These are phyloP conservation scores for Plantago major DNA, from an alignment of 257 asterid genomes.

Conservation along the genomic window DNA sequence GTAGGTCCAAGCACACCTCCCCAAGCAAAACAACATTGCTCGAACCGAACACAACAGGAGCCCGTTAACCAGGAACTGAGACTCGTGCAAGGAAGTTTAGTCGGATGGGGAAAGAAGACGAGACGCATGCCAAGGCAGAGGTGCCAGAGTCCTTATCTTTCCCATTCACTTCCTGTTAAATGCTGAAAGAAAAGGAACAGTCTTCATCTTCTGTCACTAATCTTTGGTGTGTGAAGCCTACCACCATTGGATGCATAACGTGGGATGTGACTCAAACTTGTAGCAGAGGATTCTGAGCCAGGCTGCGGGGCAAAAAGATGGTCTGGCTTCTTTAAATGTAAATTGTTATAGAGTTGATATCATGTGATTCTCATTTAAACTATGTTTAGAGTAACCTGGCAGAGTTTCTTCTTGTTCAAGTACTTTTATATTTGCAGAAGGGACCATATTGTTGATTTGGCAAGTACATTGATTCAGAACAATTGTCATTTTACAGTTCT, in stretches of 20 bases:
- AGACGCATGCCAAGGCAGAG: slow-evolving; percentile 85
- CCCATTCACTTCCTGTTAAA: not conserved
- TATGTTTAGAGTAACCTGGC: not conserved
- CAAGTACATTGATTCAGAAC: not conserved
- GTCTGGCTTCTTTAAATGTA: not conserved
- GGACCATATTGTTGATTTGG: not conserved
- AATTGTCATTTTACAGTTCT: not conserved
- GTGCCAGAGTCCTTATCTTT: slow-evolving; percentile 30
- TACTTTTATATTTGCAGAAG: not conserved
- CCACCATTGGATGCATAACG: not conserved
- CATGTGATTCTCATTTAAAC: not conserved
- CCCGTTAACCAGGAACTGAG: slow-evolving; percentile 26
- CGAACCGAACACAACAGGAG: slow-evolving; percentile 21
- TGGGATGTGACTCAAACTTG: no score
- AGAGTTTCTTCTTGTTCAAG: not conserved
- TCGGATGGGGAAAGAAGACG: slow-evolving; percentile 95
- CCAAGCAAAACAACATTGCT: not conserved
- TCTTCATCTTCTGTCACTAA: not conserved
- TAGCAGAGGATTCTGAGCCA: no score
- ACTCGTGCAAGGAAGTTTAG: slow-evolving; percentile 64
- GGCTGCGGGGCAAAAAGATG: not conserved
- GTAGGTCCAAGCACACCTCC: slow-evolving; percentile 3
- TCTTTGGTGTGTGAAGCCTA: not conserved
- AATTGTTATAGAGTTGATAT: not conserved
- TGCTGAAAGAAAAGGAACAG: slow-evolving; percentile 1